Evolutionary conservation across 2,329 filamentous ascomycete genomes (phyloP), one percentile per base, ranked within the genome.

Genomic region (Apiospora koreana): DNA sequence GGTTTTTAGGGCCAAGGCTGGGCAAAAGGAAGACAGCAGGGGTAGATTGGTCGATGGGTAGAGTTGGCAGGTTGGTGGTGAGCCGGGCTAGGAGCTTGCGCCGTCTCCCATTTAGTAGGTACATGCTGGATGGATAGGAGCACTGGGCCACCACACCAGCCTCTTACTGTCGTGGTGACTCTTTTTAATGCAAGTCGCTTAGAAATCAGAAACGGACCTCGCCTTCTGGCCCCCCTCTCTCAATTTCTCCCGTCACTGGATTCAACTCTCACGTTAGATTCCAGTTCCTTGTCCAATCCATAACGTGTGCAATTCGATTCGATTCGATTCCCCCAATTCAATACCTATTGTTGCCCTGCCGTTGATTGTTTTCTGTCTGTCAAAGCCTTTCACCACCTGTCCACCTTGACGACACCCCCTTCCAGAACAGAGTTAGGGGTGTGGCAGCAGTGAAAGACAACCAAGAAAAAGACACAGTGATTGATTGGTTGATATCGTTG

Each of bases 191-290:
- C 54, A 62, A 62, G 54, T 62, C 54, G 70, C 70, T 71, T 71
- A 71, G 65, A 71, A 71, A 71, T 71, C 70, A 31, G 65, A 70
- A 66, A 68, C 31, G 54, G 45, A 18, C 35, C 46, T 66, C 42
- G 65, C 46, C 72, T 76, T 77, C 74, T 76, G 73, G 70, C 73
- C 75, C 74, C 74, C 75, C 76, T 78, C 76, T 76, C 76, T 77
- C 71, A 68, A 75, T 73, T 79, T 79, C 77, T 75, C 74, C 64
- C 42, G 64, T 76, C 75, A 71, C 71, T 74, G 71, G 66, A 54
- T 58, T 58, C 65, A 23, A 31, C 54, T 38, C 54, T 62, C 54
- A 35, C 28, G 50, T 35, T 38, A n/a, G 54, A 62, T 38, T 62
- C 54, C 31, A 38, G 54, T 62, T 18, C 54, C 54, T 58, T 58